These are phyloP conservation scores for Collybia mongolica DNA, from an alignment of 768 basidiomycete genomes.

Conservation along the genomic window DNA sequence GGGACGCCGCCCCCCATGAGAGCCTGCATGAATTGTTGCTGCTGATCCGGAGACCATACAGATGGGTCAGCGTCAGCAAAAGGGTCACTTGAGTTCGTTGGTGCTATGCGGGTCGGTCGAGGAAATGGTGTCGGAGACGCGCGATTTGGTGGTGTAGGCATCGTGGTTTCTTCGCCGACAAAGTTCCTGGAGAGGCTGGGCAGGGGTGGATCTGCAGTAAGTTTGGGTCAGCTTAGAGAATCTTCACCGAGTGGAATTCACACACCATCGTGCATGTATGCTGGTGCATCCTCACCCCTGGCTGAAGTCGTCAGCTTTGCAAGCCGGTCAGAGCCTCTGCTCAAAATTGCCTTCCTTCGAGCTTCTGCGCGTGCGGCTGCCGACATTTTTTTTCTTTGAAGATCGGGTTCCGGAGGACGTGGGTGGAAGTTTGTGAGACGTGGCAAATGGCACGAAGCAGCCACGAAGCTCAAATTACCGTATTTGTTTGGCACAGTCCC, in stretches of 20 bases:
- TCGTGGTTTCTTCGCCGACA: slow-evolving; percentile 45
- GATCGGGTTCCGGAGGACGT: slow-evolving; percentile 2
- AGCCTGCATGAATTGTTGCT: slow-evolving; percentile 66
- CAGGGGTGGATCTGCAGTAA: slow-evolving; percentile 35
- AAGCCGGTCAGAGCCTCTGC: slow-evolving; percentile 69
- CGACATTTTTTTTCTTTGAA: slow-evolving; percentile 29
- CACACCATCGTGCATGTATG: slow-evolving; percentile 52
- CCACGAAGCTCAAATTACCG: too few species aligned
- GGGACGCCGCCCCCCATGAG: slow-evolving; percentile 41
- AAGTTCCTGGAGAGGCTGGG: slow-evolving; percentile 35
- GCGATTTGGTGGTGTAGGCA: slow-evolving; percentile 33
- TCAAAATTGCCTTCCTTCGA: slow-evolving; percentile 72
- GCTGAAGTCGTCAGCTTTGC: slow-evolving; percentile 75
- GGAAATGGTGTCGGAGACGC: slow-evolving; percentile 27
- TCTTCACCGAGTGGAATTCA: slow-evolving; percentile 6
- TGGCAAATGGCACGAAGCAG: slow-evolving; percentile 13
- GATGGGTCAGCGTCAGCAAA: slow-evolving; percentile 45
- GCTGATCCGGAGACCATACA: slow-evolving; percentile 68
- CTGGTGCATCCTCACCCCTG: slow-evolving; percentile 65
- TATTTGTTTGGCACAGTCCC: too few species aligned
- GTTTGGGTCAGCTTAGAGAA: neutral
- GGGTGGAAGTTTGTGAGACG: slow-evolving; percentile 14
- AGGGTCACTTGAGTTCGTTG: slow-evolving; percentile 19
- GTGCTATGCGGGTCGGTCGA: slow-evolving; percentile 10
- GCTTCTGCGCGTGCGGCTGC: slow-evolving; percentile 76